These are phyloP conservation scores for Rhizopus sp. DNA, from an alignment of 371 early-diverging fungal genomes.

Conservation along the genomic window DNA sequence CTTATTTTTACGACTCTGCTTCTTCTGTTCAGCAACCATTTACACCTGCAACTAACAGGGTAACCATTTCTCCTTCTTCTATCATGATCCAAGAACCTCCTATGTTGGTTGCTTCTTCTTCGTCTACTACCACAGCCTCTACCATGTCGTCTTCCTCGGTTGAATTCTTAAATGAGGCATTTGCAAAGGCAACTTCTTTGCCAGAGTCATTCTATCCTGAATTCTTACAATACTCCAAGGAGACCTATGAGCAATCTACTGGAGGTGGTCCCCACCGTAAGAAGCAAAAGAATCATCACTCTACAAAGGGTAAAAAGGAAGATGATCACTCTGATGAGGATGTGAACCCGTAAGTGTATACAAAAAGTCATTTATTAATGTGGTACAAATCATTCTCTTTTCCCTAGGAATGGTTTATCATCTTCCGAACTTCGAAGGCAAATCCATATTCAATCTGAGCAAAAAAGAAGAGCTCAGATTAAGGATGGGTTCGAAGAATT, in stretches of 20 bases:
- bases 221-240: constrained; percentile 39
- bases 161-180: constrained; percentile 35
- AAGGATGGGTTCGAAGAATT: constrained; percentile 44
- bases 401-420: constrained; percentile 11
- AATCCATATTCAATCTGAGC: constrained; percentile 54
- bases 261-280: constrained; percentile 32
- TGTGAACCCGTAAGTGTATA: constrained; percentile 16
- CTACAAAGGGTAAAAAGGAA: constrained; percentile 9
- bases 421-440: constrained; percentile 42
- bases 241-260: constrained; percentile 39
- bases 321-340: constrained; percentile 31
- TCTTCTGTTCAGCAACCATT: constrained; percentile 13
- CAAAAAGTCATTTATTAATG: not conserved
- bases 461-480: constrained; percentile 51
- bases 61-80: constrained; percentile 30
- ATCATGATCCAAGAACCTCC: constrained; percentile 45
- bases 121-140: constrained; percentile 36
- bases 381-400: constrained; percentile 1
- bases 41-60: not conserved
- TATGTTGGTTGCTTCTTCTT: constrained; percentile 44
- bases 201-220: constrained; percentile 44
- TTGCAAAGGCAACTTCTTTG: constrained; percentile 38
- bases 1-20: constrained; percentile 22
- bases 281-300: constrained; percentile 24
- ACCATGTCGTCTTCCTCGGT: constrained; percentile 41